These are phyloP conservation scores for Cornus controversa DNA, from an alignment of 148 eudicot species.

Conservation along the genomic window DNA sequence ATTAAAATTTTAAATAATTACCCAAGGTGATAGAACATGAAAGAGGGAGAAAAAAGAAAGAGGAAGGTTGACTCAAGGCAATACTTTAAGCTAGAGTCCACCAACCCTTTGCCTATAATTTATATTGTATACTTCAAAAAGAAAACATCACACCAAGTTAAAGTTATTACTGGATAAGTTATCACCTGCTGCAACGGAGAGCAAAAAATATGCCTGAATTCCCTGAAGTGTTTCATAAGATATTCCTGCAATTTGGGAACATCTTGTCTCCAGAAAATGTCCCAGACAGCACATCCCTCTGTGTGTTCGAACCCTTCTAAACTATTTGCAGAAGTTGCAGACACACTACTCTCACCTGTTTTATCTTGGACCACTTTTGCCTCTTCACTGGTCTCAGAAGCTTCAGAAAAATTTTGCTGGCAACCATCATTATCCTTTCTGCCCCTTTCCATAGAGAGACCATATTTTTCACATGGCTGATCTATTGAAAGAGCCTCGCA, in stretches of 20 bases:
- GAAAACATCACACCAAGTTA: not conserved
- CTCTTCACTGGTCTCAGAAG: constrained; percentile 2
- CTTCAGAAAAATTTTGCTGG: not conserved
- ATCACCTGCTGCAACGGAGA: constrained; percentile 39
- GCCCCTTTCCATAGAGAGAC: not conserved
- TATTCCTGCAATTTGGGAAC: constrained; percentile 42
- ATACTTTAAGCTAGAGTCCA: not conserved
- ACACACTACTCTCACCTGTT: not conserved
- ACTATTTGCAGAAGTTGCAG: not conserved
- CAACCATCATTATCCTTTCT: not conserved
- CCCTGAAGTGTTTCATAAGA: constrained; percentile 39
- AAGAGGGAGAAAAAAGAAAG: too few species aligned
- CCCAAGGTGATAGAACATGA: too few species aligned
- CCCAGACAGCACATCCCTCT: constrained; percentile 57
- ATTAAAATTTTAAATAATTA: too few species aligned
- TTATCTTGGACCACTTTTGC: not conserved
- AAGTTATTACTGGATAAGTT: not conserved
- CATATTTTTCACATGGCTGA: too few species aligned
- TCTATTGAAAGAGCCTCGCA: too few species aligned
- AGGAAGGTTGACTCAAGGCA: too few species aligned
- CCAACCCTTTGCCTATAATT: too few species aligned
- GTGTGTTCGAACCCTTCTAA: constrained; percentile 25
- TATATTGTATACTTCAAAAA: not conserved
- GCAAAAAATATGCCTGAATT: constrained; percentile 45
- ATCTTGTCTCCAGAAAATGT: constrained; percentile 52